Evolutionary conservation across 768 basidiomycete genomes (phyloP).

Genomic region (Daedaleopsis nitida): DNA sequence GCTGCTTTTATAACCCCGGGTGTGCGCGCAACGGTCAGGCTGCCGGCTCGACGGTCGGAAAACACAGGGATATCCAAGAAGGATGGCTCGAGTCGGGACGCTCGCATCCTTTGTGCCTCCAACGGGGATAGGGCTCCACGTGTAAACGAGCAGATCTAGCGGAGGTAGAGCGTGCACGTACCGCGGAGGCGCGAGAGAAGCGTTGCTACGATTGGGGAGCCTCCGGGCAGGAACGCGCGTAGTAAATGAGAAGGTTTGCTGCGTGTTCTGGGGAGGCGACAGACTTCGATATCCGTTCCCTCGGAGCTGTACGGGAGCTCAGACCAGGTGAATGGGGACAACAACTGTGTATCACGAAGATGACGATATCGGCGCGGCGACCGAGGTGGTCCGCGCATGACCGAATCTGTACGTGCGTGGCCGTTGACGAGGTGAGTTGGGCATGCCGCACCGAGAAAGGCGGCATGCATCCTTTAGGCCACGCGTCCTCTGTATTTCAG

Average conservation of each 20-base stretch:
- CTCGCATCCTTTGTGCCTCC: not conserved
- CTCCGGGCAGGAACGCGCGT: not conserved
- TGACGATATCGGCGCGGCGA: not conserved
- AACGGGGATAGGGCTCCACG: not conserved
- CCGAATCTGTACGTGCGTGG: not conserved
- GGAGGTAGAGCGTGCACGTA: conserved; percentile 1
- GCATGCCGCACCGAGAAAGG: too few relatives aligned
- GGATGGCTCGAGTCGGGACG: not conserved
- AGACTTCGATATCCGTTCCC: not conserved
- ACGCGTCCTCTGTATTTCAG: too few relatives aligned
- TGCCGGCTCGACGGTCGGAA: not conserved
- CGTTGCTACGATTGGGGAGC: not conserved
- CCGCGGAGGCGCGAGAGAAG: not conserved
- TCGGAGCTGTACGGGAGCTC: not conserved
- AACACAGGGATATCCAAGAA: not conserved
- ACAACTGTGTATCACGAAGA: not conserved
- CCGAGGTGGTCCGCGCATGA: not conserved
- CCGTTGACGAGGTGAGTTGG: too few relatives aligned
- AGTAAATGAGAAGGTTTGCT: not conserved
- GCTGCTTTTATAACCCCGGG: not conserved
- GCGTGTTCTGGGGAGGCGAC: not conserved
- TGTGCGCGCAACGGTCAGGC: not conserved
- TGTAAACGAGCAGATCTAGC: not conserved
- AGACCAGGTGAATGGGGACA: not conserved
- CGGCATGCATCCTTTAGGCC: too few relatives aligned